Conservation (phyloP, 2,329 filamentous ascomycete genomes). For the Blastomyces percursus region DNA sequence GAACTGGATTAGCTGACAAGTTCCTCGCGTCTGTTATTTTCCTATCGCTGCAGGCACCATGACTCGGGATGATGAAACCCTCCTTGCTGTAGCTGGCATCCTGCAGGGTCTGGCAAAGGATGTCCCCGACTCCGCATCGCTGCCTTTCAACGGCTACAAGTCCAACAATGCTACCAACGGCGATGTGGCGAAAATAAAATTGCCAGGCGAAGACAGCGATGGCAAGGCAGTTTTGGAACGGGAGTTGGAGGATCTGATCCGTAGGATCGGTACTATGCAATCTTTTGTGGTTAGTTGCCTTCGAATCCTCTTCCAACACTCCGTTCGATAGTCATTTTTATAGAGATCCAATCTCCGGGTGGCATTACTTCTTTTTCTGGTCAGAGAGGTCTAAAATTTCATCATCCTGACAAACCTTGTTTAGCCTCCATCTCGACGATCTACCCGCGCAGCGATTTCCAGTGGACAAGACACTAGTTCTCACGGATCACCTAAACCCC, state of each 20-base stretch:
- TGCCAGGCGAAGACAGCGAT: constrained; percentile 65
- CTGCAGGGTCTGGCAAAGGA: constrained; percentile 37
- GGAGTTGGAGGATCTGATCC: constrained; percentile 67
- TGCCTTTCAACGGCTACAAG: constrained; percentile 17
- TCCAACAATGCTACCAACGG: constrained; percentile 37
- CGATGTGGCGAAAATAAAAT: constrained; percentile 46
- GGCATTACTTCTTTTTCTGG: not conserved
- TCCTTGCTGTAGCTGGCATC: constrained; percentile 37
- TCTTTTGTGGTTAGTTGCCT: constrained; percentile 50
- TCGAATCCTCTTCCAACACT: constrained; percentile 11
- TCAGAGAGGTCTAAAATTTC: constrained; percentile 8
- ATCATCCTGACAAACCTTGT: constrained; percentile 6
- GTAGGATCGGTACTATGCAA: constrained; percentile 73
- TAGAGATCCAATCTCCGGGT: not conserved
- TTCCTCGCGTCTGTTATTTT: constrained; percentile 8
- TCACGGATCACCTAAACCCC: constrained; percentile 38
- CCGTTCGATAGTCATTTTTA: not conserved
- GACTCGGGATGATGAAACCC: constrained; percentile 38
- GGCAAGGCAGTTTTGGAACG: constrained; percentile 71
- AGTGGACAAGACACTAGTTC: constrained; percentile 40
- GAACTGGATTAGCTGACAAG: not conserved
- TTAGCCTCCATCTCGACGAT: constrained; percentile 30
- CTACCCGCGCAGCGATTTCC: constrained; percentile 27
- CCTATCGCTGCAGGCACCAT: constrained; percentile 28
- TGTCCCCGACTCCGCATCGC: constrained; percentile 23